These are phyloP conservation scores for Penicillium sclerotigenum DNA, from an alignment of 2,329 filamentous ascomycete genomes.

Conservation along the genomic window DNA sequence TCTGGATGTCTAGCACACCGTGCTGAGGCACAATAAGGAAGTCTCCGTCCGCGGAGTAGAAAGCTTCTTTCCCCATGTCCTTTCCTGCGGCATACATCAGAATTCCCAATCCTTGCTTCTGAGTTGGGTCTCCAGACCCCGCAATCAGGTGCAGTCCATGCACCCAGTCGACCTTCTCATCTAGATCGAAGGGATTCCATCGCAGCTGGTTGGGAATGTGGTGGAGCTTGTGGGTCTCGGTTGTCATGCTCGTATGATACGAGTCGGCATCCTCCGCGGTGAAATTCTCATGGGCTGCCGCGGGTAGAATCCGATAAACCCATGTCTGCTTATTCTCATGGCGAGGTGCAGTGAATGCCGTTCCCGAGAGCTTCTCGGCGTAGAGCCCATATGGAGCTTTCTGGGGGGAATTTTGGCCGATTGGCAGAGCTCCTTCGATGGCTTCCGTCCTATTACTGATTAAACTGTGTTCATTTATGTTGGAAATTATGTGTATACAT, in stretches of 20 bases:
- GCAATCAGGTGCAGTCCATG: conserved; percentile 69
- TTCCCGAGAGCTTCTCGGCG: conserved; percentile 73
- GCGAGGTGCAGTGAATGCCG: conserved; percentile 67
- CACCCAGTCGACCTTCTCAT: conserved; percentile 66
- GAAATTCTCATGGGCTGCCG: conserved; percentile 57
- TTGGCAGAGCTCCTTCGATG: conserved; percentile 67
- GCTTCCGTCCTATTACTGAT: conserved; percentile 64
- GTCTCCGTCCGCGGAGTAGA: conserved; percentile 81
- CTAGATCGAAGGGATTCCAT: conserved; percentile 75
- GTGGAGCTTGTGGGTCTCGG: conserved; percentile 55
- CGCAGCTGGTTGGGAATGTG: conserved; percentile 78
- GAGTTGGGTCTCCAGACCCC: conserved; percentile 72
- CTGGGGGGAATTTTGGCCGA: conserved; percentile 78
- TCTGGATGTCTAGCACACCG: conserved; percentile 70
- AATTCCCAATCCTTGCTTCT: conserved; percentile 76
- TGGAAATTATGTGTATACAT: conserved; percentile 30
- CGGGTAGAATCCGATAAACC: conserved; percentile 68
- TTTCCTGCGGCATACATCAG: conserved; percentile 75
- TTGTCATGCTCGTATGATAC: conserved; percentile 45
- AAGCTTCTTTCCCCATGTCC: conserved; percentile 74
- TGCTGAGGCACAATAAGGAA: conserved; percentile 73
- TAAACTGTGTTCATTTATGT: background rate
- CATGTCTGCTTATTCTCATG: conserved; percentile 68
- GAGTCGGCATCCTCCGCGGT: conserved; percentile 44
- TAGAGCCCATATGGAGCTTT: conserved; percentile 76